Evolutionary conservation across 2,329 filamentous ascomycete species (phyloP), one percentile per base, ranked within the genome.

Genomic region (Hypoxylon sp.): DNA sequence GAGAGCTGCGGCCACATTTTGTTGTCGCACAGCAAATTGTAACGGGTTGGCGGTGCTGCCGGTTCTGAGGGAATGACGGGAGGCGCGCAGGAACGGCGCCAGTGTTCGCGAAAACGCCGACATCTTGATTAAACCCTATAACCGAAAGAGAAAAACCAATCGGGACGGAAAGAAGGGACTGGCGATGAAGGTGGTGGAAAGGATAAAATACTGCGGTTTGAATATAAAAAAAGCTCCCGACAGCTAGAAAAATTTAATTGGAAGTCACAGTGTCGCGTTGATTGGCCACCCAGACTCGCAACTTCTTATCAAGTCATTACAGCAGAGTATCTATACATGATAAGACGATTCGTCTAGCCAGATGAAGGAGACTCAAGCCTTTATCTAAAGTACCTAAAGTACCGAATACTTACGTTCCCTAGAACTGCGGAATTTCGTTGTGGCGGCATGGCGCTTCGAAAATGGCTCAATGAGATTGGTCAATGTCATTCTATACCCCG

Each of bases 11-110:
- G 87, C 85, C 73, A 86, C 86, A 79, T 88, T 89, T 81, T 90
- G 87, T 74, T 84, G 83, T 78, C 86, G 87, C 77, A 92, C 81
- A 71, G 88, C 87, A 77, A 88, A 87, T 82, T 94, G 92, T 75
- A 98, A 86, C 59, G 94, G 93, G 84, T 92, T 95, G 79, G 88
- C 83, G 75, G 87, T 85, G 80, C 86, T 89, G 80, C 90, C 87
- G 77, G 88, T 86, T 81, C 88, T 86, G 79, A 96, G 85, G 75
- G 92, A 90, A 76, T 88, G 86, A 79, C 93, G 91, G 81, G 92
- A 91, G 74, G 94, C 92, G 85, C 93, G 92, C 84, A 96, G 82
- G 78, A 97, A 90, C 77, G 93, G 91, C 83, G 89, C 88, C 77
- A 94, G 79, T 70, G 91, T 89, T 85, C 94, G 90, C 81, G 94